These are phyloP conservation scores for Tetradesmus obliquus DNA, from an alignment of 139 green algal genomes.

Conservation along the genomic window DNA sequence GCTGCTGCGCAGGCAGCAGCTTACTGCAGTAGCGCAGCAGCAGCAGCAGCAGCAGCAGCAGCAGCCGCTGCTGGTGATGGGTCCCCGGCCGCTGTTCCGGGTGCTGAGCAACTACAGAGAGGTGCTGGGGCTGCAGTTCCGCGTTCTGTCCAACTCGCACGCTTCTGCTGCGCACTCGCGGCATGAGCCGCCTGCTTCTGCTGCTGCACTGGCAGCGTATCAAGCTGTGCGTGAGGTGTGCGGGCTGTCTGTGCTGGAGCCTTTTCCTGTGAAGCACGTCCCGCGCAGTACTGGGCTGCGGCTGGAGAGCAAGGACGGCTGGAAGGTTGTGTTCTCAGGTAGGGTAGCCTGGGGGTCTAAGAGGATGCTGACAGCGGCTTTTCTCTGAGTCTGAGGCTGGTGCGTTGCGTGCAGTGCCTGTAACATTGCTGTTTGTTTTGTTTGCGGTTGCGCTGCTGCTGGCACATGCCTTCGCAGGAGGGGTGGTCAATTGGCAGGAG, in stretches of 20 bases:
- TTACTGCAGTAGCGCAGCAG: conserved; percentile 57
- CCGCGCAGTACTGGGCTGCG: conserved; percentile 76
- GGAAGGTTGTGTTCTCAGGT: conserved; percentile 87
- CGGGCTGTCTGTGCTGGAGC: conserved; percentile 70
- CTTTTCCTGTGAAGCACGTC: conserved; percentile 63
- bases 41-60: conserved; percentile 7
- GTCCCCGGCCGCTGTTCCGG: conserved; percentile 78
- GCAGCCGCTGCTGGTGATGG: conserved; percentile 85
- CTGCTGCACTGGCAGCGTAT: neutral
- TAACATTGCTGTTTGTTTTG: too few relatives aligned
- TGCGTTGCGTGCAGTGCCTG: too few relatives aligned
- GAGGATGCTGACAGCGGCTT: too few relatives aligned
- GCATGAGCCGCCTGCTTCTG: neutral
- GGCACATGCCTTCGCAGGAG: too few relatives aligned
- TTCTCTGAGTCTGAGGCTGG: too few relatives aligned
- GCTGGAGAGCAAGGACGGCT: conserved; percentile 68
- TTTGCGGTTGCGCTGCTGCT: too few relatives aligned
- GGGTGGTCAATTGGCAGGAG: too few relatives aligned
- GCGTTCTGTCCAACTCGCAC: conserved; percentile 75
- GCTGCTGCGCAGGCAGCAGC: conserved; percentile 64
- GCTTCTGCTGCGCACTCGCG: neutral
- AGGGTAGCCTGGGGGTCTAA: too few relatives aligned
- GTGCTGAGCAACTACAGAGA: conserved; percentile 74
- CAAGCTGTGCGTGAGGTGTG: conserved; percentile 48
- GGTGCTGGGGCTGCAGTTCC: conserved; percentile 59